phyloP scores from a whole-genome alignment of 208 protist species.

The Hexamita inflata region DNA sequence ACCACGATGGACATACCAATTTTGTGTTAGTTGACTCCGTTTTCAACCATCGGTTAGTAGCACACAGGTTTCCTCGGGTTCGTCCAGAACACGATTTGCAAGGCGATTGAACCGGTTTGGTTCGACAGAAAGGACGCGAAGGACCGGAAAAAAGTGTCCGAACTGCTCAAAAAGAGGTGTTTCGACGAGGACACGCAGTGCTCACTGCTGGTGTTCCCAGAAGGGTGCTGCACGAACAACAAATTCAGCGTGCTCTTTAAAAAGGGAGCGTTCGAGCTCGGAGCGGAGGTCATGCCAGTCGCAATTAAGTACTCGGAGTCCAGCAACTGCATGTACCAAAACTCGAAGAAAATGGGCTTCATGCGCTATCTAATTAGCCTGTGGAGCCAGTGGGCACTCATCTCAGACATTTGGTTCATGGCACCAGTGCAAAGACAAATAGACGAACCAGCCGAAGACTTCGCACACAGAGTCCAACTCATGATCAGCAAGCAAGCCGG shows the following conservation, averaged over 20 bases:
- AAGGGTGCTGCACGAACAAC: constrained; percentile 48
- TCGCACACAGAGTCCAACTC: constrained; percentile 11
- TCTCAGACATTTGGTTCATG: constrained; percentile 34
- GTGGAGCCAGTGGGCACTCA: constrained; percentile 34
- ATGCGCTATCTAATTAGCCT: constrained; percentile 25
- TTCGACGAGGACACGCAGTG: neutral
- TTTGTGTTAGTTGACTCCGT: neutral
- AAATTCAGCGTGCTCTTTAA: constrained; percentile 48
- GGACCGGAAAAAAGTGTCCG: constrained; percentile 14
- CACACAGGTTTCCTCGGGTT: constrained; percentile 43
- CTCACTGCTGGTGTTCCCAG: constrained; percentile 43
- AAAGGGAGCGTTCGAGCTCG: constrained; percentile 45
- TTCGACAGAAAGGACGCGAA: constrained; percentile 40
- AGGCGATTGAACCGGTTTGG: constrained; percentile 36
- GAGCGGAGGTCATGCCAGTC: constrained; percentile 40
- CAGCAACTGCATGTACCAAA: constrained; percentile 40
- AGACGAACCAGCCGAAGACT: constrained; percentile 23
- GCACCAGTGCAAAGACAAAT: neutral
- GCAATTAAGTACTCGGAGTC: constrained; percentile 46
- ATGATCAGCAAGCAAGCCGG: neutral
- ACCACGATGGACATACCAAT: constrained; percentile 38
- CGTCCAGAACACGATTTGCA: constrained; percentile 34
- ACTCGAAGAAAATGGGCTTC: constrained; percentile 30
- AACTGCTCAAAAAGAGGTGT: constrained; percentile 26
- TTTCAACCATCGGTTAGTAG: constrained; percentile 37